phyloP scores from a whole-genome alignment of 441 rosid species.

The Pelargonium fulgidum region DNA sequence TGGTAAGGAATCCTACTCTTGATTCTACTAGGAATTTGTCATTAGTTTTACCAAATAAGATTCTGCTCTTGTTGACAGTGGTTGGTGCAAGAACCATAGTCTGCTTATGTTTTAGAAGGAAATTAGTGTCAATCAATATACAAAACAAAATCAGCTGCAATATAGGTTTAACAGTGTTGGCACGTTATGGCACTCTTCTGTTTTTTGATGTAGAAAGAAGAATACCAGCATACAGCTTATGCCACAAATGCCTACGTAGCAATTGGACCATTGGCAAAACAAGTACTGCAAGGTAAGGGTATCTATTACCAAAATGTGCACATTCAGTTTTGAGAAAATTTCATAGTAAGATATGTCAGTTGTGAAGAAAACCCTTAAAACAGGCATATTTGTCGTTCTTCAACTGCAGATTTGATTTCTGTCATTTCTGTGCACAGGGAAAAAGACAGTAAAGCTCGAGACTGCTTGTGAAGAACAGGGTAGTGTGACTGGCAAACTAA shows the following conservation, averaged over 20 bases:
- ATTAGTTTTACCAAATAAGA: neutral
- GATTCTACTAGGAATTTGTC: conserved; percentile 4
- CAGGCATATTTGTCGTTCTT: neutral
- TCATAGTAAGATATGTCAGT: too few species aligned
- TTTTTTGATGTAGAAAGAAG: conserved; percentile 59
- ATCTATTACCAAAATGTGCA: neutral
- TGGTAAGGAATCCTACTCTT: conserved; percentile 47
- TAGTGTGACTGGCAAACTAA: conserved; percentile 24
- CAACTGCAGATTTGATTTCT: neutral
- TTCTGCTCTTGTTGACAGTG: neutral
- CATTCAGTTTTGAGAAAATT: too few species aligned
- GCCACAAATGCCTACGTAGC: conserved; percentile 88
- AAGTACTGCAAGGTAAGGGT: conserved; percentile 63
- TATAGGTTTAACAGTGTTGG: neutral
- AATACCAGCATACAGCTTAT: conserved; percentile 90
- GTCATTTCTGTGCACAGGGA: conserved; percentile 36
- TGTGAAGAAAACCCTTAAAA: neutral
- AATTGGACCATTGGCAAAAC: conserved; percentile 75
- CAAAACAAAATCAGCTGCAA: neutral
- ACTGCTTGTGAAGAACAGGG: conserved; percentile 36
- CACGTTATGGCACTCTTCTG: neutral
- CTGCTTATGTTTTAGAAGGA: neutral
- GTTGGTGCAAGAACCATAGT: neutral
- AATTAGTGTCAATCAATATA: neutral
- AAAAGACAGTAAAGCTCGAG: conserved; percentile 62